Base-by-base conservation (phyloP, 1,284 basidiomycete genomes). In the Agroathelia rolfsii region DNA sequence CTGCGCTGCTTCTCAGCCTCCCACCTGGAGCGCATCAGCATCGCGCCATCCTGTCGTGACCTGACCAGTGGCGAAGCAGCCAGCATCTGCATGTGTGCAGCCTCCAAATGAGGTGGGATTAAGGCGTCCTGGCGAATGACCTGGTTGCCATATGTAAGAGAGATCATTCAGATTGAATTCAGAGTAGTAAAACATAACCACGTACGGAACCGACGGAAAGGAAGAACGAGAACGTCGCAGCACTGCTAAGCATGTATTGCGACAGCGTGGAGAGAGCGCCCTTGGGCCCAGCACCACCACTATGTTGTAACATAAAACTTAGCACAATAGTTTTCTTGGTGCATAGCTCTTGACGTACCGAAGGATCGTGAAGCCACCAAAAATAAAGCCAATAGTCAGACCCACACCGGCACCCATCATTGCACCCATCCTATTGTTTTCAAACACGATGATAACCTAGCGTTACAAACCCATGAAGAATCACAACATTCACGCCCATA, bases 351-450 rank as follows among this genome's bases (percentile, higher is more conserved):
- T n/a, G n/a, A n/a, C 72, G 42, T 46, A 87, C 89, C 88, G 69
- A 25, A 95, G 60, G 51, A 95, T 87, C 44, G 78, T 89, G 63
- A 82, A 93, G 23, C 80, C 77, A 30, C 89, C 90, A 51, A 95
- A 95, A 43, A 95, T 79, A 61, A 95, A 94, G n/a, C 90, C 90
- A 50, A 94, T 93, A 22, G 89, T 93, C 30, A 93, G 68, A 18
- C 90, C 90, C 37, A 94, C 90, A 44, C 86, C 86, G 42, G 77
- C 81, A 41, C 88, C 88, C 87, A 92, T 92, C 39, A 89, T 59
- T 30, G 85, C 87, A 48, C 88, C 88, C 88, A 93, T 93, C 61
- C 87, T 90, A 34, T n/a, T 8, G n/a, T n/a, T n/a, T n/a, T n/a
- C n/a, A n/a, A n/a, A n/a, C n/a, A n/a, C n/a, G n/a, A n/a, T n/a